Evolutionary conservation across 2,329 filamentous ascomycete genomes (phyloP).

Genomic region (Fusarium tuaranense): DNA sequence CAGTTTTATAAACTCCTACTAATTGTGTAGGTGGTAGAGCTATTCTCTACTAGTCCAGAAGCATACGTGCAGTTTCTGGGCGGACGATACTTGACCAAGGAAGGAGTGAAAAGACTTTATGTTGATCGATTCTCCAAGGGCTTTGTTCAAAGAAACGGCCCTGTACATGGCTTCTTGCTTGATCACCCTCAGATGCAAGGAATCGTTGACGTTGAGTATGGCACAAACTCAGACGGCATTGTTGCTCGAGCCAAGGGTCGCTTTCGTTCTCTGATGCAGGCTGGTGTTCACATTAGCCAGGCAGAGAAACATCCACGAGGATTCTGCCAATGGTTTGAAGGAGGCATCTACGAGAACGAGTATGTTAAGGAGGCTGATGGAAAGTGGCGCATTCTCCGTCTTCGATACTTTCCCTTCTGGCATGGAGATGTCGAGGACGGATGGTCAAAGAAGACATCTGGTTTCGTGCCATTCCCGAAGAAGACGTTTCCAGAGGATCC

Average conservation of each 20-base stretch:
- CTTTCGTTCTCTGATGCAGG: constrained; percentile 18
- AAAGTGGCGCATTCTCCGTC: constrained; percentile 7
- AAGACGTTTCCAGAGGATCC: constrained; percentile 7
- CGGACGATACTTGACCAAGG: constrained; percentile 4
- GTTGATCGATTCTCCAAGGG: constrained; percentile 5
- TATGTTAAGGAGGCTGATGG: constrained; percentile 18
- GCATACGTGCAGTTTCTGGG: constrained; percentile 15
- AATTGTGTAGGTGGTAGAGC: constrained; percentile 1
- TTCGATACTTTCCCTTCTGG: constrained; percentile 23
- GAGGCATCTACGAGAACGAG: constrained; percentile 26
- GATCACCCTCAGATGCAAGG: constrained; percentile 20
- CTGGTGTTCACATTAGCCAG: constrained; percentile 14
- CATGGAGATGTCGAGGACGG: constrained; percentile 17
- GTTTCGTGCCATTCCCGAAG: constrained; percentile 14
- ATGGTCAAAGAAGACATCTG: constrained; percentile 15
- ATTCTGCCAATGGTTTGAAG: constrained; percentile 18
- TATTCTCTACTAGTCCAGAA: constrained; percentile 11
- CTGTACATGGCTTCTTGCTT: constrained; percentile 12
- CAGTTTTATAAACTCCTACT: background rate
- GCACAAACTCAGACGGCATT: background rate
- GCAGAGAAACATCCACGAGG: constrained; percentile 14
- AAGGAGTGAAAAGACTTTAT: constrained; percentile 8
- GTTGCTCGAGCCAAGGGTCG: constrained; percentile 11
- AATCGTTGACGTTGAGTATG: constrained; percentile 13
- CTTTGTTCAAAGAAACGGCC: constrained; percentile 8